Base-by-base conservation (phyloP, 768 basidiomycete genomes). In the Mycena epipterygia region DNA sequence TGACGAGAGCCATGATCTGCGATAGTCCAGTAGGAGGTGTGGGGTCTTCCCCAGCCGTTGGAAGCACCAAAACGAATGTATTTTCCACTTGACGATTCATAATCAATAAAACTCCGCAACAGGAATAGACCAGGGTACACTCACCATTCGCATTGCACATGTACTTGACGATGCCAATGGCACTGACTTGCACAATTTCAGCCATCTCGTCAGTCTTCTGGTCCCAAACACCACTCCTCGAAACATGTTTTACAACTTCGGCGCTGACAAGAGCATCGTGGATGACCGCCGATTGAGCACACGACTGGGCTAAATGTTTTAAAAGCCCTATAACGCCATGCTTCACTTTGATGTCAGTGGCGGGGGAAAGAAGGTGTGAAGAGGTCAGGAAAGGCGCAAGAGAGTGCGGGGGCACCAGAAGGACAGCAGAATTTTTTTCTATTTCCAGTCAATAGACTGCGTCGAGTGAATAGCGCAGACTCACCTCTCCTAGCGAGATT, bases 101-200 rank as follows among this genome's bases (percentile, higher is more conserved):
- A 72, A 37, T 3, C 19, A 29, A 29, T 14, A 29, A 37, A n/a
- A n/a, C n/a, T 42, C 29, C 23, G 66, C 1, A 46, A 17, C 49
- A 49, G 55, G 35, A 60, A 53, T 37, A 12, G 64, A 29, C n/a
- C 44, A 12, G n/a, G 44, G 42, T n/a, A n/a, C n/a, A 75, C 90
- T 75, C 77, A 97, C 95, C 84, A 76, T 89, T 91, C 41, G 88
- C 88, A 72, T 88, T 90, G 77, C 94, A 96, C 63, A 99, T 85
- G 78, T 97, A 95, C 80, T 98, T 99, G 21, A 92, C 89, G 11
- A 95, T 87, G 1, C 95, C 95, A 58, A 98, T 93, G 0, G 94
- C 95, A 55, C 91, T 91, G 8, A 96, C 85, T 79, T 99, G 97
- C 1, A 98, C 90, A 27, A 94, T 88, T 63, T 95, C 93, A 8